A percentile compares a stretch with the other conserved stretches of the same genome.
These are phyloP conservation scores for Closterium sp. DNA, from an alignment of 139 green algal species.

Conservation along the genomic window DNA sequence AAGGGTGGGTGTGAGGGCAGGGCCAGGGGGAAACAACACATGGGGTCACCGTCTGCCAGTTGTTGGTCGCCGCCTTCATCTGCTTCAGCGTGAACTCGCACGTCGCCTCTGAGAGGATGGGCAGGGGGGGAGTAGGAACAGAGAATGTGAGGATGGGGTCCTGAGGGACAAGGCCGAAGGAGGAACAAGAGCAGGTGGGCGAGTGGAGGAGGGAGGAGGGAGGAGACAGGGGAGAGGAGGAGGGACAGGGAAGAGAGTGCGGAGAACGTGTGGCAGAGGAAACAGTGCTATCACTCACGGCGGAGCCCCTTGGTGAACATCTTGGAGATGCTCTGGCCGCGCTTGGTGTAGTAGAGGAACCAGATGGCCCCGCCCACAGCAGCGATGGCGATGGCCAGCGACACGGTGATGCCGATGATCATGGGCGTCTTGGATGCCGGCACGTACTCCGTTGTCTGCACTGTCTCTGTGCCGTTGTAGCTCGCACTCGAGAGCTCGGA, in stretches of 20 bases:
- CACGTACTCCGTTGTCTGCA: neutral
- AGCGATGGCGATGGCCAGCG: neutral
- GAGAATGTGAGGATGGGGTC: slow-evolving; percentile 20
- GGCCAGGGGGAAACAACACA: no score
- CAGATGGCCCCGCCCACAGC: neutral
- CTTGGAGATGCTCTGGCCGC: slow-evolving; percentile 7
- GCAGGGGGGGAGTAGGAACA: slow-evolving; percentile 1
- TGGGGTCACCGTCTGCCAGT: slow-evolving; percentile 36
- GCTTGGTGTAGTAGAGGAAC: slow-evolving; percentile 4
- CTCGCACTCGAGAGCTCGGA: neutral
- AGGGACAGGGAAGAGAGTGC: neutral
- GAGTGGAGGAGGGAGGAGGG: neutral
- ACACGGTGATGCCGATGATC: neutral
- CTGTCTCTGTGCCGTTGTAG: neutral
- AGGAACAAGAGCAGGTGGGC: neutral
- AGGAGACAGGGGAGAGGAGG: no score
- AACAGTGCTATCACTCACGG: neutral
- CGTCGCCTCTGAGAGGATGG: neutral
- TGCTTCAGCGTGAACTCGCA: slow-evolving; percentile 24
- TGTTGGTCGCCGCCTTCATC: slow-evolving; percentile 41
- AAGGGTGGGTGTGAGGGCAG: no score
- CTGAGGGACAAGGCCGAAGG: no score
- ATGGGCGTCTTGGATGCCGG: neutral
- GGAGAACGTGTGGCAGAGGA: no score
- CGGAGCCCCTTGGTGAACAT: neutral